Evolutionary conservation across 129 eudicot species (phyloP).

Genomic region (Helichrysum umbraculigerum): DNA sequence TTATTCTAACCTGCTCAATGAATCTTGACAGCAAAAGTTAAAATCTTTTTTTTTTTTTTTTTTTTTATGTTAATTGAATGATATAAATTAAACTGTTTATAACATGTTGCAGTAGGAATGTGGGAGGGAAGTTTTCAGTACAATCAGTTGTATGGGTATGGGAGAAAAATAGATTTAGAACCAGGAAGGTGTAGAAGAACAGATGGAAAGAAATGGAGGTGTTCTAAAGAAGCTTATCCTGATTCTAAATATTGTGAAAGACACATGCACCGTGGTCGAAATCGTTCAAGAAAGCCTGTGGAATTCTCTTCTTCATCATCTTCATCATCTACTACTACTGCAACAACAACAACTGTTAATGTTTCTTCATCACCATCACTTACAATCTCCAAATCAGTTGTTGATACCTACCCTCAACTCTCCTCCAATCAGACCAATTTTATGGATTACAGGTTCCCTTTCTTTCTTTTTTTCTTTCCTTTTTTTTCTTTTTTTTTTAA

Average conservation of each 20-base stretch:
- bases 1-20: too few species aligned
- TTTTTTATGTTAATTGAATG: too few species aligned
- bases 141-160: slow-evolving; percentile 43
- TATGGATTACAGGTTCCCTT: slow-evolving; percentile 32
- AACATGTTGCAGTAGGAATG: slow-evolving; percentile 34
- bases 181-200: slow-evolving; percentile 78
- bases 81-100: neutral
- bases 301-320: slow-evolving; percentile 32
- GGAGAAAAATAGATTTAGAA: slow-evolving; percentile 50
- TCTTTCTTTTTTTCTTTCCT: neutral
- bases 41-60: too few species aligned
- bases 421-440: slow-evolving; percentile 20
- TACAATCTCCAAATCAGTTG: slow-evolving; percentile 27
- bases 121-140: slow-evolving; percentile 44
- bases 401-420: slow-evolving; percentile 12
- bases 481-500: neutral
- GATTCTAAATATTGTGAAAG: slow-evolving; percentile 65
- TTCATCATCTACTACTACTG: slow-evolving; percentile 20
- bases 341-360: slow-evolving; percentile 9
- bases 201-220: slow-evolving; percentile 80
- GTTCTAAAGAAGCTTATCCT: slow-evolving; percentile 58
- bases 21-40: too few species aligned
- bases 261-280: slow-evolving; percentile 65
- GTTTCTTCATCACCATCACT: slow-evolving; percentile 31
- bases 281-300: slow-evolving; percentile 65